These are phyloP conservation scores for Globisporangium mamillatum DNA, from an alignment of 352 stramenopile species.

Conservation along the genomic window DNA sequence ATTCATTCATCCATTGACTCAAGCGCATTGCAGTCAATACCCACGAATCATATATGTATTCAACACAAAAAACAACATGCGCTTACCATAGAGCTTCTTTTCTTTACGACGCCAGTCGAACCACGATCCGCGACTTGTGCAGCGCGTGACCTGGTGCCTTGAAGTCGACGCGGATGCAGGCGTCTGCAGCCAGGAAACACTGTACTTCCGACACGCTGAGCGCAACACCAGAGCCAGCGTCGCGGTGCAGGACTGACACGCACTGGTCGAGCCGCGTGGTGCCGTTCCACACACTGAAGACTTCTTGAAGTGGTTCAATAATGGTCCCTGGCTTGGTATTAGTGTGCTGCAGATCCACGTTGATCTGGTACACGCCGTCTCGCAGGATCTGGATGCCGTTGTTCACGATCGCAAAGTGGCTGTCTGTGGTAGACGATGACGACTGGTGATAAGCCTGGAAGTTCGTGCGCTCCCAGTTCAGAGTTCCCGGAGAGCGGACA, in stretches of 20 bases:
- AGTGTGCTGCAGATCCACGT: constrained; percentile 33
- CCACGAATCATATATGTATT: background rate
- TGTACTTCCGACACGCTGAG: constrained; percentile 29
- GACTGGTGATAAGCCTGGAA: background rate
- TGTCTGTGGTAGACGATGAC: constrained; percentile 14
- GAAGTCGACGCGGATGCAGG: constrained; percentile 31
- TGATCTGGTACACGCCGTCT: constrained; percentile 28
- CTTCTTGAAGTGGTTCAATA: constrained; percentile 3
- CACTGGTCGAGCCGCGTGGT: constrained; percentile 36
- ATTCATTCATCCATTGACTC: background rate
- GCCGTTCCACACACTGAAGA: constrained; percentile 40
- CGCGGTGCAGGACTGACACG: constrained; percentile 14
- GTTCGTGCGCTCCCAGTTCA: constrained; percentile 28
- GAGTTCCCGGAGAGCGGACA: constrained; percentile 17
- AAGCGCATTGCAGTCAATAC: background rate
- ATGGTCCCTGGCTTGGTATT: background rate
- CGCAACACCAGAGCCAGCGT: constrained; percentile 9
- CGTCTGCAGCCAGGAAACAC: constrained; percentile 21
- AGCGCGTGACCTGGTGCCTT: constrained; percentile 21
- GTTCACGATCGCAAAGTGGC: constrained; percentile 28
- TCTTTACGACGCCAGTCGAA: constrained; percentile 10
- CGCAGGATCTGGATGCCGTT: constrained; percentile 26
- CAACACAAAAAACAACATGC: background rate
- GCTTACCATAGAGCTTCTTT: background rate
- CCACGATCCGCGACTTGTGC: constrained; percentile 10